A percentile compares a stretch with the other conserved stretches of the same genome.
phyloP scores from a whole-genome alignment of 768 basidiomycete species.

The Hirschioporus abietinus region DNA sequence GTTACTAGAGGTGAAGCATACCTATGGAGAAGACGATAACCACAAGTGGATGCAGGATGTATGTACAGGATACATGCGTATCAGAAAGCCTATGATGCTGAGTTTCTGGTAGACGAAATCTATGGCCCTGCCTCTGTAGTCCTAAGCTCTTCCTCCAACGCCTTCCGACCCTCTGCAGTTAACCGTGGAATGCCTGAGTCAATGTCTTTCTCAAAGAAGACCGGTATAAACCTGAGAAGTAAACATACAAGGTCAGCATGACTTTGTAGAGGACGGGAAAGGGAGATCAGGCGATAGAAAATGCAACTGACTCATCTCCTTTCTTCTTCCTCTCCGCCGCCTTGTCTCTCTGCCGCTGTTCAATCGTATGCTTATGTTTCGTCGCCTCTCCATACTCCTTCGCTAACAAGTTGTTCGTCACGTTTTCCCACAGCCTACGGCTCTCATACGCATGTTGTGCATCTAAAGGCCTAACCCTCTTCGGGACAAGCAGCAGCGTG shows the following conservation, averaged over 20 bases:
- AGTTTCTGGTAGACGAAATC: neutral
- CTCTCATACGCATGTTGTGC: slow-evolving; percentile 80
- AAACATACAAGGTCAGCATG: slow-evolving; percentile 1
- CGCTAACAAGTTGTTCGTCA: slow-evolving; percentile 65
- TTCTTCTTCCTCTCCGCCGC: slow-evolving; percentile 83
- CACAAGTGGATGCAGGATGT: neutral
- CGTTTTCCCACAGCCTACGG: slow-evolving; percentile 79
- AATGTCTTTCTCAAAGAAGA: slow-evolving; percentile 69
- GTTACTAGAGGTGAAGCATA: too few relatives aligned
- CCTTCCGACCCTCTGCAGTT: slow-evolving; percentile 62
- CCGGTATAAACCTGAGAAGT: slow-evolving; percentile 58
- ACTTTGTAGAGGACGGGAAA: neutral
- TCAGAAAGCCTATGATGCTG: neutral
- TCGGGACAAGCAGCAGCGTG: slow-evolving; percentile 66
- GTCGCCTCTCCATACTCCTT: slow-evolving; percentile 94
- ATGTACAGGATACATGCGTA: neutral
- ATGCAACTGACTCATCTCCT: slow-evolving; percentile 61
- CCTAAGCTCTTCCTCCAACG: slow-evolving; percentile 67
- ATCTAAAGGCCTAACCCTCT: slow-evolving; percentile 76
- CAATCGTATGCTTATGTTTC: slow-evolving; percentile 84
- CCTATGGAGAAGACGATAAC: neutral
- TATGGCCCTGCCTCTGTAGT: slow-evolving; percentile 11
- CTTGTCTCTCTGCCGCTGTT: slow-evolving; percentile 88
- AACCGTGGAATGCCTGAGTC: slow-evolving; percentile 62
- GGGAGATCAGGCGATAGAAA: neutral